Evolutionary conservation across 768 basidiomycete species (phyloP), one percentile per base, ranked within the genome.

Genomic region (Xerocomellus intermedius): DNA sequence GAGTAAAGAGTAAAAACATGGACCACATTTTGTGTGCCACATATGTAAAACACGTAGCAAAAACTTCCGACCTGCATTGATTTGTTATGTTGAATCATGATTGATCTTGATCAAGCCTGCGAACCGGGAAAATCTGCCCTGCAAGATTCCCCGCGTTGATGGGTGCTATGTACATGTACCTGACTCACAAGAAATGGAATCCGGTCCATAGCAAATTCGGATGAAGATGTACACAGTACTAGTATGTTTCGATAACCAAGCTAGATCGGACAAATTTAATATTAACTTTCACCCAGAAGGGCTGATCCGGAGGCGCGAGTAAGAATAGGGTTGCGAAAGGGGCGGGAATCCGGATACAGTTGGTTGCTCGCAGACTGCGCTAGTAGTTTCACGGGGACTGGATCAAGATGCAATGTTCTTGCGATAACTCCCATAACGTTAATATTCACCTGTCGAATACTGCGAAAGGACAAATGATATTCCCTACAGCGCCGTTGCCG

Each of bases 241-340:
- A 33, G 3, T 1, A 19, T 7, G 17, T 41, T 19, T 37, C 48
- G 54, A 52, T 38, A 56, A 56, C 35, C 30, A 28, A 24, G 24
- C 10, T 54, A n/a, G 36, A 58, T 39, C 48, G 24, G 39, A 9
- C 51, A 14, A 44, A 13, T 17, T 41, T 50, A 44, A 52, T 57
- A 33, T 54, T 50, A 33, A 47, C 26, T 44, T 59, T 57, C 30
- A 33, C 44, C 44, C 35, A 47, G 35, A 24, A 52, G 48, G 19
- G 37, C 13, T 49, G 37, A 39, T 43, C 24, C 2, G 26, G 38
- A 42, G 36, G 46, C 17, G 24, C 9, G 14, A 7, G 42, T 28
- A 28, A 24, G 24, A 24, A 24, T 24, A 2, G 24, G 24, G 4
- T 28, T 8, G 28, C 28, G 28, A 28, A 28, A 28, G 28, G 8